phyloP scores from a whole-genome alignment of 2,329 filamentous ascomycete genomes.

The Aspergillus pseudoviridinutans region DNA sequence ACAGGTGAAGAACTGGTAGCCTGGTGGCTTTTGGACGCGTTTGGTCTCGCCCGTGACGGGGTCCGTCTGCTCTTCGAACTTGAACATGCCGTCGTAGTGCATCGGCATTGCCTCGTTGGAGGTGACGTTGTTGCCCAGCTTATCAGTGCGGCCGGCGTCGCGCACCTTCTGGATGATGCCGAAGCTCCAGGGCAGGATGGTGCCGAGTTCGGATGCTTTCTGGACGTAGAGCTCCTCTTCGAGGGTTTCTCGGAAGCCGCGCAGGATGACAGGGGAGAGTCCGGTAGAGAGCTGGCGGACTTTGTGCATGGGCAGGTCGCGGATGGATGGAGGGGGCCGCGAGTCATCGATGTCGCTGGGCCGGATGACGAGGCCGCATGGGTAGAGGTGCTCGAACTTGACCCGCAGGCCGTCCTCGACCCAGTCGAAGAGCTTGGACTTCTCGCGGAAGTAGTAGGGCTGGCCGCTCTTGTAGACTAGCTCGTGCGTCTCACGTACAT shows the following conservation, averaged over 20 bases:
- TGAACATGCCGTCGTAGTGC: slow-evolving; percentile 57
- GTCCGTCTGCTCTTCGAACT: slow-evolving; percentile 42
- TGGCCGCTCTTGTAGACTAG: slow-evolving; percentile 44
- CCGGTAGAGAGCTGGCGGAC: slow-evolving; percentile 43
- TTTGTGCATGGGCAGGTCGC: slow-evolving; percentile 21
- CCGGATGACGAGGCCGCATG: slow-evolving; percentile 21
- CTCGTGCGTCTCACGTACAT: slow-evolving; percentile 38
- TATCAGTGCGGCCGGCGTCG: slow-evolving; percentile 43
- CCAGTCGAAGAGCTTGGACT: slow-evolving; percentile 45
- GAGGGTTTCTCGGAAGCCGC: slow-evolving; percentile 49
- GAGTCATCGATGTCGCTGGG: slow-evolving; percentile 19
- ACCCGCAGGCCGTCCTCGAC: slow-evolving; percentile 31
- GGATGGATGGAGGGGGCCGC: slow-evolving; percentile 19
- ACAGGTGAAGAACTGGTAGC: slow-evolving; percentile 53
- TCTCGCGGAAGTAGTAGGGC: slow-evolving; percentile 51
- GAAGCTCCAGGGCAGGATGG: slow-evolving; percentile 51
- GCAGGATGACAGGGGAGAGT: slow-evolving; percentile 53
- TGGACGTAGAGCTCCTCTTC: slow-evolving; percentile 45
- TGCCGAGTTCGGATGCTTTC: slow-evolving; percentile 48
- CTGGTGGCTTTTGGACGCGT: slow-evolving; percentile 43
- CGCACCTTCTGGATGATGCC: slow-evolving; percentile 51
- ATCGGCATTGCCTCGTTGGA: slow-evolving; percentile 55
- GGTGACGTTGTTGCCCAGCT: slow-evolving; percentile 51
- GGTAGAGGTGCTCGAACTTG: slow-evolving; percentile 47
- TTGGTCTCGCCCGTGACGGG: slow-evolving; percentile 38